Base-by-base conservation (phyloP, 495 filamentous ascomycete genomes). In the Bathelium albidoporum region DNA sequence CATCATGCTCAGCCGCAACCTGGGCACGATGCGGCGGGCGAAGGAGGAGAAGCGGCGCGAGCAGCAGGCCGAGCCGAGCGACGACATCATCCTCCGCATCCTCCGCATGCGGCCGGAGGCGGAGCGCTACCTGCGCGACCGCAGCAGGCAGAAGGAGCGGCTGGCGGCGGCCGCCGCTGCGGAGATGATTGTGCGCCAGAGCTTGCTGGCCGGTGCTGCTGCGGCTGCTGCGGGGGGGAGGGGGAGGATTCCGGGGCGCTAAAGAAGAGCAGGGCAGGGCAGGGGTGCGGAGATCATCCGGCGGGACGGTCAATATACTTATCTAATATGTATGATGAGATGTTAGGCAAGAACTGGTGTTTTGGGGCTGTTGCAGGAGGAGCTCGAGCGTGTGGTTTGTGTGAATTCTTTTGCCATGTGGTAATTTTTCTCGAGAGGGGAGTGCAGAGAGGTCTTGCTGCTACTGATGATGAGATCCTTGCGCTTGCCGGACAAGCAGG, bases 31-130 rank as follows among this genome's bases (percentile, higher is more conserved):
- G 91, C 85, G 81, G 69, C 89, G 92, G 71, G 89, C 88, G 52
- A 99, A 99, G 70, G 90, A 94, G 72, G 93, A 96, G 74, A 97
- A 96, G 75, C 81, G 94, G 60, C 90, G 89, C 65, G 93, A 97
- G 71, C 89, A 89, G 14, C 94, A 99, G 73, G 93, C 95, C 2
- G 95, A 97, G 68, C 92, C 95, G 9, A 96, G 88, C 72, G 94
- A 99, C 72, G 94, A 99, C 72, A 97, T 97, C 89, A 97, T 99
- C 65, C 76, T 99, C 43, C 83, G 94, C 16, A 97, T 99, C 65
- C 74, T 99, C 67, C 84, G 94, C 58, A 99, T 99, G 94, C 80
- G 94, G 58, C 91, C 92, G 18, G 94, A 97, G 78, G 95, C 94
- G n/a, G 84, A 85, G 44, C 77, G 82, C 41, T 99, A 99, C 77